Conservation (phyloP, 345 rosid genomes). For the Hibiscus mutabilis region DNA sequence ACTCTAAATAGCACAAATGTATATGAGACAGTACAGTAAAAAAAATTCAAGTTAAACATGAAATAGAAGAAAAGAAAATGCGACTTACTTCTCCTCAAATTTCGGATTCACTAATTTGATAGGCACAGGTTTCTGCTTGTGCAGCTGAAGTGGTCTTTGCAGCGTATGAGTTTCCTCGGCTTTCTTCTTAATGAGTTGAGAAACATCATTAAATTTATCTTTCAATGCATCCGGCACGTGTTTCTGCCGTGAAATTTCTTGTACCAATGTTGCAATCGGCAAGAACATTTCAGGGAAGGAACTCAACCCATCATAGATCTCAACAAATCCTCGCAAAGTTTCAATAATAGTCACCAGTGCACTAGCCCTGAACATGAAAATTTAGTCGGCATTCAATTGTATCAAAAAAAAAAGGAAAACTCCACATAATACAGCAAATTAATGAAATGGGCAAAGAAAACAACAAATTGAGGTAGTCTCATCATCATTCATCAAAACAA, state of each 20-base stretch:
- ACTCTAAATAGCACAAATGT: neutral
- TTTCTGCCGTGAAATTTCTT: conserved; percentile 46
- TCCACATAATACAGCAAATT: neutral
- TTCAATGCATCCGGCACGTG: conserved; percentile 44
- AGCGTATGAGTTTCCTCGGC: conserved; percentile 34
- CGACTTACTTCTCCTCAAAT: conserved; percentile 44
- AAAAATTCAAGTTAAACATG: neutral
- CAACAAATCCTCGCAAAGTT: conserved; percentile 59
- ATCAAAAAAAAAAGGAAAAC: neutral
- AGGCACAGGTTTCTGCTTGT: conserved; percentile 68
- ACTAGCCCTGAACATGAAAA: conserved; percentile 48
- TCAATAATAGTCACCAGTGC: conserved; percentile 50
- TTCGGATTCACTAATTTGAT: conserved; percentile 68
- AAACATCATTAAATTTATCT: conserved; percentile 41
- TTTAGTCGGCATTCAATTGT: neutral
- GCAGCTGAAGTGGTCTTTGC: conserved; percentile 73
- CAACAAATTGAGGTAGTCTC: neutral
- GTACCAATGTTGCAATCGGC: conserved; percentile 48
- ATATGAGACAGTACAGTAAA: neutral
- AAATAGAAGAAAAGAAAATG: neutral
- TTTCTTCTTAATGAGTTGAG: conserved; percentile 50
- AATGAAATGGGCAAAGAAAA: neutral
- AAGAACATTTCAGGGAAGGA: conserved; percentile 76
- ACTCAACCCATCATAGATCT: conserved; percentile 41
- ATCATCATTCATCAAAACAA: neutral